Evolutionary conservation across 2,329 filamentous ascomycete genomes (phyloP), one percentile per base, ranked within the genome.

Genomic region (Salinomyces thailandicus): DNA sequence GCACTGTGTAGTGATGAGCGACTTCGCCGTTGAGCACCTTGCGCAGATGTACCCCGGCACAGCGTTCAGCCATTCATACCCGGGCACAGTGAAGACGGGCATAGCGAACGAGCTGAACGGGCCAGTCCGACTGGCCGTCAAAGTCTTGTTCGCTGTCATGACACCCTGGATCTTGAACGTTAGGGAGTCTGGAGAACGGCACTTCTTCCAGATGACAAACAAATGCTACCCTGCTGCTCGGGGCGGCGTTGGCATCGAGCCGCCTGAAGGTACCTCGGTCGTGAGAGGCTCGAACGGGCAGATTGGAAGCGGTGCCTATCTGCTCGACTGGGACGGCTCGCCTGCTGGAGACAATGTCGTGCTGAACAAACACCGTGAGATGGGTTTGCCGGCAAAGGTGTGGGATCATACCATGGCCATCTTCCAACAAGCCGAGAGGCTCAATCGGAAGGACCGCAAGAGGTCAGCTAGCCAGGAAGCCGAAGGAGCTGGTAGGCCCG

Each of bases 21-120:
- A 74, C 53, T 68, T 68, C 45, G 67, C 66, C 7, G 58, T 76
- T 26, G 70, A 71, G 36, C 61, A 68, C 12, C 52, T 76, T 3
- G 65, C 71, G 0, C 52, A 55, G 3, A 48, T 60, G 8, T 62
- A 70, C 17, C 68, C 68, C 0, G 55, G 58, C 2, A 64, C 64
- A 0, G 62, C 61, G 1, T 74, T 73, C 50, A 48, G 69, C 13
- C 72, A 75, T 37, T 58, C 62, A 2, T 69, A 59, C 37, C 68
- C 69, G 0, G 63, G 66, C 3, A 52, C 61, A 12, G 68, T 73
- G 26, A 62, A 66, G 35, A 69, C 66, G 1, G 62, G 61, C 2
- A 54, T 68, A 29, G 52, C 54, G 9, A 60, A 64, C 36, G 56
- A 57, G 26, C 52, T 60, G 2, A 52, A 46, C 4, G 57, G 57